These are phyloP conservation scores for Beauveria medogensis DNA, from an alignment of 2,329 filamentous ascomycete species.

Conservation along the genomic window DNA sequence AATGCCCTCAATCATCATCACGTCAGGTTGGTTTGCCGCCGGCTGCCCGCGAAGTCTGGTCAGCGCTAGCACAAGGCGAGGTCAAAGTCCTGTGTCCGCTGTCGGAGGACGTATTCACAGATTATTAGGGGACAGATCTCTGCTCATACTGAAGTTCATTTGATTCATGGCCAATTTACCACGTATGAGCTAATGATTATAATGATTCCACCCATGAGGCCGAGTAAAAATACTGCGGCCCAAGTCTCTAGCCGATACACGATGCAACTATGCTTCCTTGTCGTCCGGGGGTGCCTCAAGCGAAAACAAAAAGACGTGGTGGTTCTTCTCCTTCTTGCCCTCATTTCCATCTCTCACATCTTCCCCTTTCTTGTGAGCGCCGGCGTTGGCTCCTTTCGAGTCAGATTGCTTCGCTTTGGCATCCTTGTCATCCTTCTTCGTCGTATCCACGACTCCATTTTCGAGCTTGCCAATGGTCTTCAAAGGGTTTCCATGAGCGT, in stretches of 20 bases:
- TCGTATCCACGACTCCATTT: constrained; percentile 29
- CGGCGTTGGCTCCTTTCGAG: neutral
- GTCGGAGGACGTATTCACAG: neutral
- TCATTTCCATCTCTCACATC: constrained; percentile 12
- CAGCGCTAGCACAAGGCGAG: no score
- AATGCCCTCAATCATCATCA: no score
- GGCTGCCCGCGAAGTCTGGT: no score
- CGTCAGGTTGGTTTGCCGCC: no score
- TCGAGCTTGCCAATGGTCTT: constrained; percentile 31
- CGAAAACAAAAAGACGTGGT: constrained; percentile 26
- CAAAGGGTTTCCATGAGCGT: constrained; percentile 38
- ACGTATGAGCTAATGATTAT: neutral
- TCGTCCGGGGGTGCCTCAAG: constrained; percentile 21
- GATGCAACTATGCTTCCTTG: neutral
- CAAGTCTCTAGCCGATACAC: no score
- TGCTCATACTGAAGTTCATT: neutral
- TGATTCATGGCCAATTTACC: neutral
- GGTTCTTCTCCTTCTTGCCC: constrained; percentile 17
- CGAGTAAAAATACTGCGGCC: no score
- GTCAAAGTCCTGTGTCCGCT: neutral
- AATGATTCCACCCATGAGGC: neutral
- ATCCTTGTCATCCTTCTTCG: constrained; percentile 20
- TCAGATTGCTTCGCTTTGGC: constrained; percentile 11
- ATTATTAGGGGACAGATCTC: neutral
- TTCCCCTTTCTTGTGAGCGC: constrained; percentile 11